These are phyloP conservation scores for Climacium dendroides DNA, from an alignment of 225 moss, liverwort and hornwort species.

Conservation along the genomic window DNA sequence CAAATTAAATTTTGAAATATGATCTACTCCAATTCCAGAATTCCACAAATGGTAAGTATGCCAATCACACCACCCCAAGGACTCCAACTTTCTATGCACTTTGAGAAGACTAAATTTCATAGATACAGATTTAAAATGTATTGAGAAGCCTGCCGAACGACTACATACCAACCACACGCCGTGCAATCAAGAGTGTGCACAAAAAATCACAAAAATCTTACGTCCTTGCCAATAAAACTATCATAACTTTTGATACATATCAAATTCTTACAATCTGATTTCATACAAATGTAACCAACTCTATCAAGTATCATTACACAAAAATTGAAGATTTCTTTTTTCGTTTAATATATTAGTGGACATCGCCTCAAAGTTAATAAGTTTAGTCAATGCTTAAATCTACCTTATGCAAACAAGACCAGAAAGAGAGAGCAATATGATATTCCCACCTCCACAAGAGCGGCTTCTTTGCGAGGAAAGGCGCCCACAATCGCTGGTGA, in stretches of 20 bases:
- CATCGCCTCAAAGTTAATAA: background rate
- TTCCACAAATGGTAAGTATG: background rate
- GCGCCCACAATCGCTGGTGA: conserved; percentile 74
- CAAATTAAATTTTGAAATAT: background rate
- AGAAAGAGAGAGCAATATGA: background rate
- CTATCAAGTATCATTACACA: background rate
- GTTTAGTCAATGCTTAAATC: background rate
- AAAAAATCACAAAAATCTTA: background rate
- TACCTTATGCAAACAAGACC: background rate
- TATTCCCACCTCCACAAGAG: conserved; percentile 68
- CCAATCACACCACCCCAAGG: background rate
- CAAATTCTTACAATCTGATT: background rate
- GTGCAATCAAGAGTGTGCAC: background rate
- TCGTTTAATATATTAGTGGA: background rate
- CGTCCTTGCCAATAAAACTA: background rate
- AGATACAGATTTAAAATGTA: no score
- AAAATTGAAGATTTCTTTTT: background rate
- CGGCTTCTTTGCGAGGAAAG: conserved; percentile 74
- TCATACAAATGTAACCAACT: background rate
- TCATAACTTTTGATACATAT: background rate
- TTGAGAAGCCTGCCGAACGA: background rate
- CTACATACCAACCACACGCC: background rate
- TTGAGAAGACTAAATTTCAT: background rate
- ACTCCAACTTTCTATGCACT: background rate
- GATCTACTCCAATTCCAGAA: background rate